These are phyloP conservation scores for Mycena filopes DNA, from an alignment of 768 basidiomycete genomes.

Conservation along the genomic window DNA sequence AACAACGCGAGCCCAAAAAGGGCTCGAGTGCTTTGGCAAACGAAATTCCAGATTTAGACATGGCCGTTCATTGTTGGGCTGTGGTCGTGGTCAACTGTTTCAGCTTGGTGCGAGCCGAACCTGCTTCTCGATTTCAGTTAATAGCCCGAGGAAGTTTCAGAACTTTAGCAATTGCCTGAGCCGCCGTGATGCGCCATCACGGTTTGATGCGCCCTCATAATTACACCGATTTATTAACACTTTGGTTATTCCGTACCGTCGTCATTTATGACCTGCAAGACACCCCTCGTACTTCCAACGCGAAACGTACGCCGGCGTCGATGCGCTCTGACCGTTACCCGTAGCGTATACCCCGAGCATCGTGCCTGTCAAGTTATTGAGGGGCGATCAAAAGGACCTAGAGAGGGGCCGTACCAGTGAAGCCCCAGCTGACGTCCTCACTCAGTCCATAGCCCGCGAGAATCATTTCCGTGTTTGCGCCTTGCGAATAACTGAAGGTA, in stretches of 20 bases:
- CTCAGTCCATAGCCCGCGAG: slow-evolving; percentile 27
- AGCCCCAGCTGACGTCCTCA: slow-evolving; percentile 32
- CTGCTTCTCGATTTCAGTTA: too few species aligned
- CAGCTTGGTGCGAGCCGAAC: too few species aligned
- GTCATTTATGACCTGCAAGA: slow-evolving; percentile 10
- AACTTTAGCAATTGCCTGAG: too few species aligned
- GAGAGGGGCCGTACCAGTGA: slow-evolving; percentile 18
- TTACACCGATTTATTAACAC: not conserved
- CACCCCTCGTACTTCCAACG: slow-evolving; percentile 27
- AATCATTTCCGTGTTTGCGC: not conserved
- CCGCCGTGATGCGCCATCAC: too few species aligned
- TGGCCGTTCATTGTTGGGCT: not conserved
- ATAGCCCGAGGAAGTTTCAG: too few species aligned
- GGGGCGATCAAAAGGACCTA: too few species aligned
- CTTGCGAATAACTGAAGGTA: slow-evolving; percentile 23
- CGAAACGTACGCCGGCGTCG: slow-evolving; percentile 30
- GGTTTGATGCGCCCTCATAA: not conserved
- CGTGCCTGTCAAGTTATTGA: not conserved
- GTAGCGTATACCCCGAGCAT: slow-evolving; percentile 30
- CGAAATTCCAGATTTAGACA: not conserved
- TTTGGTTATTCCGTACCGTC: not conserved
- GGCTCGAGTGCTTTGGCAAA: not conserved
- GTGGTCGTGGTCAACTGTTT: not conserved
- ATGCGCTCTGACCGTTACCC: slow-evolving; percentile 25
- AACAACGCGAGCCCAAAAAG: slow-evolving; percentile 13